Conservation (phyloP, 345 rosid genomes). For the Citropsis articulata region DNA sequence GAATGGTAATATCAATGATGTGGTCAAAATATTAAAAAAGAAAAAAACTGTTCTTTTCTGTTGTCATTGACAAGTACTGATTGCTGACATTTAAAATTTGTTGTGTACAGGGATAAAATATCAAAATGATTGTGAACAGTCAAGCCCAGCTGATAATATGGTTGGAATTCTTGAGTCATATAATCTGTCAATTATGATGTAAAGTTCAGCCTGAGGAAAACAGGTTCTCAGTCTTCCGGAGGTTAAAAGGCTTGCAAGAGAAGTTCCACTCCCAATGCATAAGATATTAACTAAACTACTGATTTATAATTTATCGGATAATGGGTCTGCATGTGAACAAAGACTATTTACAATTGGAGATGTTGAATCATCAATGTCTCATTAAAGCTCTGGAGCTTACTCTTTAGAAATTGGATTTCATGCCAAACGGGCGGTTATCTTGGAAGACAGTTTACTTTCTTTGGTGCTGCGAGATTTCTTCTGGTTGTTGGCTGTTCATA, state of each 20-base stretch:
- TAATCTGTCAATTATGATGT: not conserved
- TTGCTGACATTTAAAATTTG: not conserved
- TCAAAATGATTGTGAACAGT: conserved; percentile 4
- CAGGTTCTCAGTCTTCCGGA: not conserved
- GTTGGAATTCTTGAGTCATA: conserved; percentile 5
- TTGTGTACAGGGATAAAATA: conserved; percentile 31
- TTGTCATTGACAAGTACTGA: conserved; percentile 7
- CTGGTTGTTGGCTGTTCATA: conserved; percentile 38
- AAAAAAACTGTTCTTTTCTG: not conserved
- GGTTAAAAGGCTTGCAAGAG: conserved; percentile 1
- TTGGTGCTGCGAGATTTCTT: conserved; percentile 39
- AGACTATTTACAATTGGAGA: not conserved
- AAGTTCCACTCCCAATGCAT: conserved; percentile 1
- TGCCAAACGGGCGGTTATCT: conserved; percentile 21
- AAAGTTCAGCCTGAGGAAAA: not conserved
- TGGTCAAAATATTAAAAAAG: not conserved
- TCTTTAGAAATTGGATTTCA: conserved; percentile 5
- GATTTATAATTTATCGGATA: not conserved
- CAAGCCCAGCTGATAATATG: conserved; percentile 2
- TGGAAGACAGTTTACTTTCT: conserved; percentile 38
- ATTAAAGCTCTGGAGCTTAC: conserved; percentile 15
- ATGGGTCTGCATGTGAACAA: not conserved
- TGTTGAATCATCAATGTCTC: not conserved
- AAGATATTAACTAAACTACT: not conserved
- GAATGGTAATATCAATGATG: conserved; percentile 15